phyloP scores from a whole-genome alignment of 306 rosid genomes.

The Lithocarpus polystachyus region DNA sequence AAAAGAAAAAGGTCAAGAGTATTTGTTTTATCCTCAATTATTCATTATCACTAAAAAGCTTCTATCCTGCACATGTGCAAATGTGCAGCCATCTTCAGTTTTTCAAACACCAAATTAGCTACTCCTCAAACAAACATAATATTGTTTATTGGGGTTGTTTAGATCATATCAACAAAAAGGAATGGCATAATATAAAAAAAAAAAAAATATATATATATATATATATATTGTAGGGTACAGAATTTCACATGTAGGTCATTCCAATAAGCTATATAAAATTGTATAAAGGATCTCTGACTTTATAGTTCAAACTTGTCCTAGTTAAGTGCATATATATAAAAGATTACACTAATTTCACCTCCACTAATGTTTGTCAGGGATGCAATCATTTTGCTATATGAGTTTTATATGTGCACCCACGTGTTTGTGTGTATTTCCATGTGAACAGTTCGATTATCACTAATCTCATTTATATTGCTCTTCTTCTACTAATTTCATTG shows the following conservation, averaged over 20 bases:
- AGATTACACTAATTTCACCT: background rate
- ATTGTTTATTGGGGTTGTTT: background rate
- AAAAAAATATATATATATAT: background rate
- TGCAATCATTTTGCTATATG: background rate
- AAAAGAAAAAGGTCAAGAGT: background rate
- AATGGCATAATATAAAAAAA: background rate
- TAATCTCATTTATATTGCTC: background rate
- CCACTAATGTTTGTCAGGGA: background rate
- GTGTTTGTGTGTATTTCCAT: background rate
- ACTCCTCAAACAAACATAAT: background rate
- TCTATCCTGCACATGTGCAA: background rate
- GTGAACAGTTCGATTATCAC: background rate
- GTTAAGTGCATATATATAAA: no score
- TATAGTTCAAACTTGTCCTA: background rate
- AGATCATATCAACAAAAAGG: conserved; percentile 8
- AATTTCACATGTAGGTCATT: background rate
- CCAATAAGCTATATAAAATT: background rate
- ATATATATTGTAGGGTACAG: background rate
- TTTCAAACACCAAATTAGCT: background rate
- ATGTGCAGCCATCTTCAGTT: background rate
- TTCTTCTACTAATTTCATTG: no score
- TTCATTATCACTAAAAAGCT: background rate
- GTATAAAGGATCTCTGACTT: background rate
- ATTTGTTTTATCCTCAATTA: no score
- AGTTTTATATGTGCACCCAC: background rate